Conservation (phyloP, 2,329 filamentous ascomycete species). For the Coniochaeta sp. region DNA sequence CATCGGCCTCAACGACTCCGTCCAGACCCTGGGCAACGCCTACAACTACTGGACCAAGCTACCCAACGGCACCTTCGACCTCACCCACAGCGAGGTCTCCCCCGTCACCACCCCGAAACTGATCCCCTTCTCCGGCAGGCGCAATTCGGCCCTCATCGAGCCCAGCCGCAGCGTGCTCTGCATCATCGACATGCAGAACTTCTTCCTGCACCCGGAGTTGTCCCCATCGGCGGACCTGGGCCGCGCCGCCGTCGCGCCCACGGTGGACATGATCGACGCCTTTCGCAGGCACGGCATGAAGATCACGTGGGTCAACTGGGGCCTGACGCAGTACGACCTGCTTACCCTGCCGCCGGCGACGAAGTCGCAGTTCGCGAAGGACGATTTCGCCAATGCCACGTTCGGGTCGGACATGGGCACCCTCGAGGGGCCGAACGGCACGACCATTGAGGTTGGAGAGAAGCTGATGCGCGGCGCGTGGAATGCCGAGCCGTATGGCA, state of each 20-base stretch:
- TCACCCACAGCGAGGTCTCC: conserved; percentile 20
- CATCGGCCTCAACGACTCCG: conserved; percentile 6
- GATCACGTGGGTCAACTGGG: conserved; percentile 22
- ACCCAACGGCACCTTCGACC: conserved; percentile 19
- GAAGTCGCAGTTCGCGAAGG: conserved; percentile 17
- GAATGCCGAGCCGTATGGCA: conserved; percentile 22
- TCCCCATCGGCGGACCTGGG: conserved; percentile 16
- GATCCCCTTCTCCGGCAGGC: conserved; percentile 18
- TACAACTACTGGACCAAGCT: conserved; percentile 23
- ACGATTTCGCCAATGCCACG: conserved; percentile 10
- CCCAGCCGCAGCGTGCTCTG: conserved; percentile 16
- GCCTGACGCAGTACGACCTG: conserved; percentile 20
- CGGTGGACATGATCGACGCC: conserved; percentile 20
- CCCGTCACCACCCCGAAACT: conserved; percentile 19
- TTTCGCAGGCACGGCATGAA: conserved; percentile 18
- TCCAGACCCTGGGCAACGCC: conserved; percentile 18
- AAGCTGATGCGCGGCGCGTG: conserved; percentile 19
- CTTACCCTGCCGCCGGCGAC: conserved; percentile 20
- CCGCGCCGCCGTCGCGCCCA: conserved; percentile 17
- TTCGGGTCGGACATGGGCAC: conserved; percentile 23
- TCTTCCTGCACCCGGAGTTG: conserved; percentile 20
- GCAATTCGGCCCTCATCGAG: conserved; percentile 18
- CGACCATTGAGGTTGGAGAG: conserved; percentile 16
- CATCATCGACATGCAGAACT: conserved; percentile 24
- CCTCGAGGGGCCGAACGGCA: conserved; percentile 13